Percentiles rank a stretch among this genome's conserved stretches.
Conservation (phyloP, 2,329 filamentous ascomycete genomes). For the Trichoderma citrinoviride region DNA sequence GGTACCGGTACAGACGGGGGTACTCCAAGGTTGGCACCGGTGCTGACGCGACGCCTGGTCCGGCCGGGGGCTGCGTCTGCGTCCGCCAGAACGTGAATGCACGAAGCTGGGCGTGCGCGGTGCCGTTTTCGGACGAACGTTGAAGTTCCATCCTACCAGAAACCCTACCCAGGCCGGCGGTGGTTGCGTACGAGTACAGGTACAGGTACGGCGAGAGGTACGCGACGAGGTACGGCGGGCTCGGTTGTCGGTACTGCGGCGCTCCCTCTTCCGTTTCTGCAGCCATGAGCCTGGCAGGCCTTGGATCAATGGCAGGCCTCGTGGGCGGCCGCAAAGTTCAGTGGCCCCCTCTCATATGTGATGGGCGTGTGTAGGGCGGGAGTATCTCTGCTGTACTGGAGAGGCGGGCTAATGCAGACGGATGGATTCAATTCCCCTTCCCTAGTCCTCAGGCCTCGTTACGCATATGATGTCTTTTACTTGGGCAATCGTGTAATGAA, state of each 20-base stretch:
- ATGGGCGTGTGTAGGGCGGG: not conserved
- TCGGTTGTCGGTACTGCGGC: not conserved
- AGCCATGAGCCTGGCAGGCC: constrained; percentile 13
- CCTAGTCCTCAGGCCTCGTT: no score
- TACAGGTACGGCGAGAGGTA: no score
- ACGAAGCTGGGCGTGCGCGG: no score
- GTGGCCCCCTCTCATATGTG: not conserved
- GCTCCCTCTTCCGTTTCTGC: not conserved
- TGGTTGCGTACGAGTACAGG: not conserved
- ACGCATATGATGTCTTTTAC: no score
- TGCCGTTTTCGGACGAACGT: no score
- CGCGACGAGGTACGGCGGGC: not conserved
- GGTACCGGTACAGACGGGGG: constrained; percentile 2
- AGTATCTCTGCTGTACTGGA: no score
- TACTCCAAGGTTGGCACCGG: not conserved
- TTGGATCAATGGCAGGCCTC: not conserved
- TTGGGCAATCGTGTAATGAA: no score
- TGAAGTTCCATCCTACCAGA: no score
- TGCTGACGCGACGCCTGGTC: not conserved
- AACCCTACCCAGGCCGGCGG: no score
- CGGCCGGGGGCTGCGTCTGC: not conserved
- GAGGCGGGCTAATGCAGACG: no score
- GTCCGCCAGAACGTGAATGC: not conserved
- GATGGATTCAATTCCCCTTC: no score
- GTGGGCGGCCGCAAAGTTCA: constrained; percentile 17